phyloP scores from a whole-genome alignment of 495 filamentous ascomycete genomes.

The Hypoxylon lenormandii region DNA sequence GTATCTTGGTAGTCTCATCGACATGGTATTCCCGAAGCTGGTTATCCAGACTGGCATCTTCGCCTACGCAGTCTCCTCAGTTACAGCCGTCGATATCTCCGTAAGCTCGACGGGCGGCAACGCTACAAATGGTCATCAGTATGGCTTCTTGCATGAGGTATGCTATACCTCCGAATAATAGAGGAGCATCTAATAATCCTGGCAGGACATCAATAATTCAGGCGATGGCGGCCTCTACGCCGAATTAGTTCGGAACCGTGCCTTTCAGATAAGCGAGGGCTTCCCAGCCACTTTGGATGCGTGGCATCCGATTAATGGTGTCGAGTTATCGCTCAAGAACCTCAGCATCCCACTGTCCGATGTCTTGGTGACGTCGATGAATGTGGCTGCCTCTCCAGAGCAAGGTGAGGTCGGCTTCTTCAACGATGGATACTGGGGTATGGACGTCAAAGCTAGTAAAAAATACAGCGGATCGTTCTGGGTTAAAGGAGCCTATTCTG shows the following conservation, averaged over 20 bases:
- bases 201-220: conserved; percentile 76
- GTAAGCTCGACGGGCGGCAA: conserved; percentile 56
- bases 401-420: conserved; percentile 64
- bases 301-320: conserved; percentile 68
- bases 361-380: conserved; percentile 69
- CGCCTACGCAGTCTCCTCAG: conserved; percentile 22
- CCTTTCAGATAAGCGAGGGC: conserved; percentile 64
- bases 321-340: conserved; percentile 63
- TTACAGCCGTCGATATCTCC: conserved; percentile 47
- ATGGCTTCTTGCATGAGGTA: conserved; percentile 60
- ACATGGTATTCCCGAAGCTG: conserved; percentile 50
- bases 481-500: conserved; percentile 61
- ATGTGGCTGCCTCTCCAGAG: conserved; percentile 58
- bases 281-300: conserved; percentile 60
- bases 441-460: conserved; percentile 63
- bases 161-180: background rate
- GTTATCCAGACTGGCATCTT: conserved; percentile 33
- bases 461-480: conserved; percentile 70
- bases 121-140: conserved; percentile 51
- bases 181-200: background rate
- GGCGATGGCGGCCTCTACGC: conserved; percentile 83
- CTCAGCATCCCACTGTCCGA: conserved; percentile 62
- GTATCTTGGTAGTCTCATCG: conserved; percentile 19
- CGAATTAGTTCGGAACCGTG: conserved; percentile 77
- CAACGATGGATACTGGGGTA: conserved; percentile 72